phyloP scores from a whole-genome alignment of 2,329 filamentous ascomycete genomes.

The Cladosporium sp. region DNA sequence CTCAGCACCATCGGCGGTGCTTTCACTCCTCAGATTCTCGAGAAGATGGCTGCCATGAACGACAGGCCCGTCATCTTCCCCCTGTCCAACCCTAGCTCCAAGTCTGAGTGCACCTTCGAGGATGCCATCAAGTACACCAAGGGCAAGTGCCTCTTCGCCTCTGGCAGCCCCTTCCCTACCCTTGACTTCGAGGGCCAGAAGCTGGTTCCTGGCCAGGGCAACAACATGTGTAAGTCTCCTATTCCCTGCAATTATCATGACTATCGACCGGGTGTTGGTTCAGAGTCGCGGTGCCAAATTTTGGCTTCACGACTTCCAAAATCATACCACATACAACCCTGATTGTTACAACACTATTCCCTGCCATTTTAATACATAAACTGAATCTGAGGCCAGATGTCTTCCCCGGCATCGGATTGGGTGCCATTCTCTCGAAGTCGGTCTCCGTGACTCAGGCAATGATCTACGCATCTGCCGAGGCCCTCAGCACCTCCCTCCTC shows the following conservation, averaged over 20 bases:
- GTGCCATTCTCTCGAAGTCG: slow-evolving; percentile 86
- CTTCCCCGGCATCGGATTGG: slow-evolving; percentile 93
- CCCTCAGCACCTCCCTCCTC: slow-evolving; percentile 75
- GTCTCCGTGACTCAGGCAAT: slow-evolving; percentile 87
- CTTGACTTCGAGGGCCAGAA: slow-evolving; percentile 51
- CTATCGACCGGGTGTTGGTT: neutral
- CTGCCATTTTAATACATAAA: neutral
- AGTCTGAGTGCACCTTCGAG: slow-evolving; percentile 97
- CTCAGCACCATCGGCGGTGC: slow-evolving; percentile 91
- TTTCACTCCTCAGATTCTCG: slow-evolving; percentile 85
- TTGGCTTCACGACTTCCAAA: neutral
- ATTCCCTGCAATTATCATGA: neutral
- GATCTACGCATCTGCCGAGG: slow-evolving; percentile 91
- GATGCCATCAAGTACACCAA: slow-evolving; percentile 89
- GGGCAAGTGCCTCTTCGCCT: slow-evolving; percentile 88
- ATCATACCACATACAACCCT: neutral
- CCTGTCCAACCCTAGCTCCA: slow-evolving; percentile 91
- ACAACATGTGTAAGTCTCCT: slow-evolving; percentile 54
- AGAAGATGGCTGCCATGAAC: slow-evolving; percentile 60
- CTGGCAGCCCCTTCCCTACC: slow-evolving; percentile 84
- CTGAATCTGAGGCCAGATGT: slow-evolving; percentile 48
- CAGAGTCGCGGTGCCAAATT: neutral
- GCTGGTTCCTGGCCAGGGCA: slow-evolving; percentile 61
- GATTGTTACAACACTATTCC: neutral
- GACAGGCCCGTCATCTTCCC: slow-evolving; percentile 79